These are phyloP conservation scores for Megacollybia marginata DNA, from an alignment of 768 basidiomycete genomes.

Conservation along the genomic window DNA sequence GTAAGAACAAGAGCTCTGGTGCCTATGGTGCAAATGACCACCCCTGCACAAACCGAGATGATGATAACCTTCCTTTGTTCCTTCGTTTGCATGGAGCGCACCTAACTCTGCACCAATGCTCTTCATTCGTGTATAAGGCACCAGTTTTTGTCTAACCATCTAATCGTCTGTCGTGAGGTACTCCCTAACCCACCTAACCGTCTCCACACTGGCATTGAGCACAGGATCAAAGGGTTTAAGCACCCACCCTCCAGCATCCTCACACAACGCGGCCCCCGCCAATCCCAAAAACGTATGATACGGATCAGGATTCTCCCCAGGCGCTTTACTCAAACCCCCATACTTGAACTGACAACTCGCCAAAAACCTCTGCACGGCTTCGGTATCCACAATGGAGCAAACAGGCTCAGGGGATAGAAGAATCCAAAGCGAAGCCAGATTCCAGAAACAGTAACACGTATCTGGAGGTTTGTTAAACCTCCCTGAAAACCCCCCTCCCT, in stretches of 20 bases:
- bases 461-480: slow-evolving; percentile 84
- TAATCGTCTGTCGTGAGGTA: slow-evolving; percentile 38
- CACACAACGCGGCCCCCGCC: slow-evolving; percentile 69
- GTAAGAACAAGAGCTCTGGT: no score
- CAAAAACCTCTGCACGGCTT: slow-evolving; percentile 56
- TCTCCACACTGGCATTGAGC: slow-evolving; percentile 63
- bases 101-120: no score
- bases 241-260: slow-evolving; percentile 44
- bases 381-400: slow-evolving; percentile 41
- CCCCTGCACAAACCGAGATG: no score
- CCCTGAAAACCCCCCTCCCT: slow-evolving; percentile 77
- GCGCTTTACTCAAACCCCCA: slow-evolving; percentile 84
- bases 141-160: neutral
- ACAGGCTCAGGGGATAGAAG: slow-evolving; percentile 45
- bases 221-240: slow-evolving; percentile 59
- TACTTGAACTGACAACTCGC: slow-evolving; percentile 76
- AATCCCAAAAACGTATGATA: slow-evolving; percentile 92
- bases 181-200: slow-evolving; percentile 57
- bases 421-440: slow-evolving; percentile 47
- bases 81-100: no score
- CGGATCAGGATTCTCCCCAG: slow-evolving; percentile 78
- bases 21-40: no score
- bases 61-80: no score
- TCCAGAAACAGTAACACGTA: slow-evolving; percentile 98
- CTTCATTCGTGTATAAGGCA: no score